phyloP scores from a whole-genome alignment of 2,329 filamentous ascomycete species.

The Cordyceps javanica region DNA sequence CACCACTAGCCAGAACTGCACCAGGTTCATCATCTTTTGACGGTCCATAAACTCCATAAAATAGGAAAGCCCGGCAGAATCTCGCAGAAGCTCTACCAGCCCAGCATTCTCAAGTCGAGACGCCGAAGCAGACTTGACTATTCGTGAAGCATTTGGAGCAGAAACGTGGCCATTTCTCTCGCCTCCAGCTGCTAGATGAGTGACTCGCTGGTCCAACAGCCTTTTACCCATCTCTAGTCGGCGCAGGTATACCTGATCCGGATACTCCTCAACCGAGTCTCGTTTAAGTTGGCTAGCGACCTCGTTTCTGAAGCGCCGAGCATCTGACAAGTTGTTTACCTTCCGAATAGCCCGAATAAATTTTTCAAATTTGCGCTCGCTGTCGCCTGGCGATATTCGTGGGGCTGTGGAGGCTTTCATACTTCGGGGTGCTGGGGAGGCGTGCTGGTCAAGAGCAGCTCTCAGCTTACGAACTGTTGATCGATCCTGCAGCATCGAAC shows the following conservation, averaged over 20 bases:
- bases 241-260: slow-evolving; percentile 81
- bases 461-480: slow-evolving; percentile 90
- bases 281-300: slow-evolving; percentile 86
- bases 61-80: slow-evolving; percentile 86
- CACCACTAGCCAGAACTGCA: slow-evolving; percentile 98
- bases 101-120: slow-evolving; percentile 69
- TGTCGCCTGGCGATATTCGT: slow-evolving; percentile 72
- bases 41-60: slow-evolving; percentile 99
- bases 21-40: slow-evolving; percentile 74
- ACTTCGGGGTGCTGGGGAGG: slow-evolving; percentile 67
- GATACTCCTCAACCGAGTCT: slow-evolving; percentile 69
- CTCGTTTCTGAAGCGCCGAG: slow-evolving; percentile 84
- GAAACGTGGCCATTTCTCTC: slow-evolving; percentile 35
- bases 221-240: slow-evolving; percentile 88
- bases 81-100: slow-evolving; percentile 79
- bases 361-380: slow-evolving; percentile 87
- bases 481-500: slow-evolving; percentile 84
- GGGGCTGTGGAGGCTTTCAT: slow-evolving; percentile 66
- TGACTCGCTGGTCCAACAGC: slow-evolving; percentile 82
- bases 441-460: slow-evolving; percentile 88
- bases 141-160: slow-evolving; percentile 19
- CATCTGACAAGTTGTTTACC: slow-evolving; percentile 87
- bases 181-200: slow-evolving; percentile 66
- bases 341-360: slow-evolving; percentile 87
- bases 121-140: slow-evolving; percentile 30